Evolutionary conservation across 2,329 filamentous ascomycete genomes (phyloP).

Genomic region (Biscogniauxia marginata): DNA sequence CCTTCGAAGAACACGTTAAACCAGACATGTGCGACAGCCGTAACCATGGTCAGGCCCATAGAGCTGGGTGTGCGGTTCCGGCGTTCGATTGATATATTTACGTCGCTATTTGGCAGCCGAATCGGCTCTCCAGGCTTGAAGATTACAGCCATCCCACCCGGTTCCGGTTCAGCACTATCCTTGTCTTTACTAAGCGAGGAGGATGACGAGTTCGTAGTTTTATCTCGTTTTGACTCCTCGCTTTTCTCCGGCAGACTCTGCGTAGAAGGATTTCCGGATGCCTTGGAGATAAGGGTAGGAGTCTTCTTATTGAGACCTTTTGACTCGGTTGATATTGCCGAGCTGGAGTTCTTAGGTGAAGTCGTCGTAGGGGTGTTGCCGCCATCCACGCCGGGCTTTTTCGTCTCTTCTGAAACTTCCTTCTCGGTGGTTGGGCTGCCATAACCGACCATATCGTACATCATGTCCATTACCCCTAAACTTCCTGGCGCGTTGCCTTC

Average conservation of each 20-base stretch:
- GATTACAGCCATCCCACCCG: constrained; percentile 71
- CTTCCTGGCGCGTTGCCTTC: constrained; percentile 54
- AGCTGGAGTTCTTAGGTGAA: constrained; percentile 11
- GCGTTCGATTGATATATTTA: constrained; percentile 87
- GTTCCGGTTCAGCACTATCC: constrained; percentile 42
- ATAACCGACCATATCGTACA: constrained; percentile 53
- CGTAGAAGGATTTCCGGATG: constrained; percentile 11
- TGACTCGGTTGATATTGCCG: constrained; percentile 9
- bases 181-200: constrained; percentile 2
- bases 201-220: constrained; percentile 13
- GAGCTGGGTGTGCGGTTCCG: constrained; percentile 75
- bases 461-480: constrained; percentile 48
- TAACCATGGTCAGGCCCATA: constrained; percentile 85
- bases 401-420: constrained; percentile 39
- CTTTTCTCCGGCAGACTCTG: background rate
- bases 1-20: constrained; percentile 96
- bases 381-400: constrained; percentile 13
- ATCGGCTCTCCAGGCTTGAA: constrained; percentile 71
- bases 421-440: constrained; percentile 29
- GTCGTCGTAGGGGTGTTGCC: constrained; percentile 5
- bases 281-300: constrained; percentile 22
- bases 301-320: constrained; percentile 11
- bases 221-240: constrained; percentile 6
- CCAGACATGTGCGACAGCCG: constrained; percentile 92
- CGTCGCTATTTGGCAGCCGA: constrained; percentile 74